phyloP scores from a whole-genome alignment of 1,284 basidiomycete species.

The Takashimella koratensis region DNA sequence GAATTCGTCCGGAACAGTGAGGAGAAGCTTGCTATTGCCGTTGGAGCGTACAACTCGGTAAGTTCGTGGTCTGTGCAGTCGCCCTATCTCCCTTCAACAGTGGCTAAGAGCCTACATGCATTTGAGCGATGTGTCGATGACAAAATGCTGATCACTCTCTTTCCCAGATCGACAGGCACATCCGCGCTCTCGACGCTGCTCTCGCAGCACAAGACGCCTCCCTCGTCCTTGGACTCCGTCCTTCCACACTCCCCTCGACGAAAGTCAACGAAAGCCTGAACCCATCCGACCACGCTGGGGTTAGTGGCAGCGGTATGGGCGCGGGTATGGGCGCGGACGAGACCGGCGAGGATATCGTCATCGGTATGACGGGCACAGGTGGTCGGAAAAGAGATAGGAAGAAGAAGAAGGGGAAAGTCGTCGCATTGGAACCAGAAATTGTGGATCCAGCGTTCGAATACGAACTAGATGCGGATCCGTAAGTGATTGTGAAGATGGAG shows the following conservation, averaged over 20 bases:
- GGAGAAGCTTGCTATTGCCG: conserved; percentile 53
- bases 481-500: too few species aligned
- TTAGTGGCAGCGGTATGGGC: background rate
- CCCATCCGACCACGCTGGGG: background rate
- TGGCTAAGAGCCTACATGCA: too few species aligned
- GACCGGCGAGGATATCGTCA: conserved; percentile 14
- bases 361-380: conserved; percentile 21
- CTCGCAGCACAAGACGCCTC: conserved; percentile 42
- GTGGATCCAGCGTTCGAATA: background rate
- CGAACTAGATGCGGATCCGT: conserved; percentile 30
- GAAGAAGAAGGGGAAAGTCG: conserved; percentile 10
- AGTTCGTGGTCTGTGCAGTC: conserved; percentile 8
- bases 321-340: conserved; percentile 13
- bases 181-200: conserved; percentile 53
- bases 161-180: conserved; percentile 51
- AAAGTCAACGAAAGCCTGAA: conserved; percentile 22
- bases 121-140: too few species aligned
- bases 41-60: conserved; percentile 52
- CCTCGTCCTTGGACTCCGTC: conserved; percentile 40
- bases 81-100: background rate
- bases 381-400: conserved; percentile 7
- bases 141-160: too few species aligned
- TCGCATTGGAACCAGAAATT: background rate
- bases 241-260: conserved; percentile 32
- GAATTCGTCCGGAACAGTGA: conserved; percentile 50